Conservation (phyloP, 495 filamentous ascomycete genomes). For the Glarea lozoyensis region DNA sequence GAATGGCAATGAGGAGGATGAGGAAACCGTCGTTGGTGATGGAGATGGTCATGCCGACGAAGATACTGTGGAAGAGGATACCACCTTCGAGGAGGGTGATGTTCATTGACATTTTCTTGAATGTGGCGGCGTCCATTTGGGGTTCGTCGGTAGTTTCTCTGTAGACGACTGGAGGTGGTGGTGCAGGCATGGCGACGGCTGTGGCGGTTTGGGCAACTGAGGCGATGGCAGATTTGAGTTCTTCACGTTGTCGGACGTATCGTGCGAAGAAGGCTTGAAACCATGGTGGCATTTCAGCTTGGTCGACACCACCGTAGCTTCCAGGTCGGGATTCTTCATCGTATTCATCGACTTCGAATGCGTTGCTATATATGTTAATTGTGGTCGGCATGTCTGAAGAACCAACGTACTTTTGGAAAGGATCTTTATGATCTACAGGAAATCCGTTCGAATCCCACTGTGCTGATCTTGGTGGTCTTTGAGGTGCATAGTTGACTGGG, state of each 20-base stretch:
- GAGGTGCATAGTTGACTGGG: not conserved
- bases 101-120: constrained; percentile 38
- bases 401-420: not conserved
- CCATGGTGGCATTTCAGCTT: constrained; percentile 44
- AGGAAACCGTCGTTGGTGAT: constrained; percentile 57
- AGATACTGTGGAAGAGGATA: constrained; percentile 53
- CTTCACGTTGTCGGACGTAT: constrained; percentile 41
- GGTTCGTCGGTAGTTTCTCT: not conserved
- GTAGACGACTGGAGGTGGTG: not conserved
- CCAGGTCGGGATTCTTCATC: constrained; percentile 5
- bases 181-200: constrained; percentile 2
- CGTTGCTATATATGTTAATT: not conserved
- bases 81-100: constrained; percentile 47
- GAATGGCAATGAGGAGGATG: constrained; percentile 57
- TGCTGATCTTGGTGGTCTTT: not conserved
- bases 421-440: not conserved
- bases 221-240: constrained; percentile 38
- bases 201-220: constrained; percentile 15
- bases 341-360: not conserved
- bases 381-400: too few relatives aligned
- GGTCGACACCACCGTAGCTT: constrained; percentile 20
- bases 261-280: constrained; percentile 48
- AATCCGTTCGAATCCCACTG: not conserved
- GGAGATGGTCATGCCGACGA: constrained; percentile 60
- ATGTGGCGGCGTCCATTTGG: constrained; percentile 4